Evolutionary conservation across 345 rosid species (phyloP), one percentile per base, ranked within the genome.

Genomic region (Rhizophora mangle): DNA sequence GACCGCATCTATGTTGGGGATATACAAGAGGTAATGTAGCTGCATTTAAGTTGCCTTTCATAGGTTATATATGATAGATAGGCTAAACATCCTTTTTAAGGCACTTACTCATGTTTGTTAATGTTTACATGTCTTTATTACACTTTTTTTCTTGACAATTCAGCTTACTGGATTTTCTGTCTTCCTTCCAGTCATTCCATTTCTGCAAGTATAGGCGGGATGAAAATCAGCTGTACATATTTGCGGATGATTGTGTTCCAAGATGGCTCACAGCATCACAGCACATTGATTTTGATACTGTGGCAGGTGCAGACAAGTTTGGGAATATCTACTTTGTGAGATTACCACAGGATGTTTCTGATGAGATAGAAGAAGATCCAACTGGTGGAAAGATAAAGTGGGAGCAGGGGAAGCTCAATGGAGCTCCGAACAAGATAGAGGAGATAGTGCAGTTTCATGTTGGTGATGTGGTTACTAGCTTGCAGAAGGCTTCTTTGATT

Each of bases 161-260:
- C 6, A 1, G 6, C 65, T 53, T 13, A 65, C 13, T 52, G 20
- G 1, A 20, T 51, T 31, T 66, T 20, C 31, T 71, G 6, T 71
- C 18, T 67, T 76, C 43, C 64, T 80, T 76, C 85, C 87, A 95
- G 97, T 95, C 99, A 51, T 95, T 95, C 80, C 99, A 92, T 75
- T 95, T 85, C 79, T 95, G 99, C 98, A 95, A 92, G 83, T 95
- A 95, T 71, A 88, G 98, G 60, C 91, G 96, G 58, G 99, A 95
- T 71, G 99, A 95, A 78, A 95, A 95, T 80, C 98, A 92, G 78
- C 89, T 95, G 8, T 92, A 95, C 71, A 88, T 92, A 79, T 92
- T 95, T 73, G 98, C 96, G 0, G 99, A 95, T 79, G 99, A 95
- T 82, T 82, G 79, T 55, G 98, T 95, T 68, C 97, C 98, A 51